Conservation (phyloP, 2,329 filamentous ascomycete species). For the Xylariomycetidae sp. region DNA sequence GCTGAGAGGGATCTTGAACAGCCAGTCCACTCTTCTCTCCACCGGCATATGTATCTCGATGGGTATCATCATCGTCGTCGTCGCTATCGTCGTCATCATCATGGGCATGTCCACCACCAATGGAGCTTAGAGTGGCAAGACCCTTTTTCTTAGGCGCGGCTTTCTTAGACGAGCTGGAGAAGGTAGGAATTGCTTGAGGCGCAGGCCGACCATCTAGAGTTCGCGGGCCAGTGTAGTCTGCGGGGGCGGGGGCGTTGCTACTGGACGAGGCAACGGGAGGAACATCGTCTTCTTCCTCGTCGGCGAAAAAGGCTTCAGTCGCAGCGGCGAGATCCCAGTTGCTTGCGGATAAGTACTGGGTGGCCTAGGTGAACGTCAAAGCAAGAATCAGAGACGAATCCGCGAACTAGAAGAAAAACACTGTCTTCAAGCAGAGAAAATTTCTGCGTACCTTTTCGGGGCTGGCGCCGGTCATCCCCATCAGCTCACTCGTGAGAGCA, state of each 20-base stretch:
- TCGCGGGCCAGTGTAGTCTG: slow-evolving; percentile 54
- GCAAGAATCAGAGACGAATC: not conserved
- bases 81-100: slow-evolving; percentile 56
- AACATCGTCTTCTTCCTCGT: slow-evolving; percentile 47
- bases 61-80: slow-evolving; percentile 51
- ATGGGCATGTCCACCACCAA: slow-evolving; percentile 44
- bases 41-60: slow-evolving; percentile 73
- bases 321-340: slow-evolving; percentile 64
- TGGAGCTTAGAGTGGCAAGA: slow-evolving; percentile 56
- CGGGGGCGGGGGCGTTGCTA: slow-evolving; percentile 33
- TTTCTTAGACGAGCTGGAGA: slow-evolving; percentile 34
- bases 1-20: slow-evolving; percentile 56
- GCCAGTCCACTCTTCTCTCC: slow-evolving; percentile 77
- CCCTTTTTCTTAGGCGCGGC: slow-evolving; percentile 51
- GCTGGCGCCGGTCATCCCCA: slow-evolving; percentile 48
- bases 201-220: slow-evolving; percentile 61
- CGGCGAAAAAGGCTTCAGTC: slow-evolving; percentile 57
- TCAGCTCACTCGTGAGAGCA: slow-evolving; percentile 47
- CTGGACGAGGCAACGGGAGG: no score
- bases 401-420: no score
- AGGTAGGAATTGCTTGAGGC: slow-evolving; percentile 33
- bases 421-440: no score
- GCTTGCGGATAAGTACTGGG: slow-evolving; percentile 59
- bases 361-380: slow-evolving; percentile 45
- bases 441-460: slow-evolving; percentile 31